These are phyloP conservation scores for Artemisia annua DNA, from an alignment of 129 eudicot species.

Conservation along the genomic window DNA sequence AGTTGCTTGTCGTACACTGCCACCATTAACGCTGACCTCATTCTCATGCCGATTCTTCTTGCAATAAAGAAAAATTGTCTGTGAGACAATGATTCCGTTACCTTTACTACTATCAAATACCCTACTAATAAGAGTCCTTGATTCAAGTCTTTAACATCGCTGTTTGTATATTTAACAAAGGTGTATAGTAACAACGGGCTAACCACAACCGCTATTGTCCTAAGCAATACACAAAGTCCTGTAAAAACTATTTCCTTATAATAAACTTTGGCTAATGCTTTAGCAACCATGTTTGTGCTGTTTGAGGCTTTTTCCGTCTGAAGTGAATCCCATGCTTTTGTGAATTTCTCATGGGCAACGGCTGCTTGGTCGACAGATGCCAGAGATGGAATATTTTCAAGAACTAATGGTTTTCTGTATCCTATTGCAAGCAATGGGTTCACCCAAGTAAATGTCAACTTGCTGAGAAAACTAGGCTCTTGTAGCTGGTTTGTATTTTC, in stretches of 20 bases:
- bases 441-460: slow-evolving; percentile 49
- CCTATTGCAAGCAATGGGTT: slow-evolving; percentile 45
- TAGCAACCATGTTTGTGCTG: slow-evolving; percentile 24
- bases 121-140: slow-evolving; percentile 53
- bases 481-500: slow-evolving; percentile 8
- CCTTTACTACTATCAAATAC: slow-evolving; percentile 40
- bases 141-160: slow-evolving; percentile 6
- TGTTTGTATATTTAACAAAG: slow-evolving; percentile 36
- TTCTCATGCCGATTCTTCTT: slow-evolving; percentile 59
- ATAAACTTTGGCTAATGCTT: slow-evolving; percentile 39
- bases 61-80: slow-evolving; percentile 58
- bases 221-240: slow-evolving; percentile 35
- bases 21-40: slow-evolving; percentile 66
- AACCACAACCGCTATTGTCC: slow-evolving; percentile 32
- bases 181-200: slow-evolving; percentile 46
- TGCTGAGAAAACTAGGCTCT: slow-evolving; percentile 34
- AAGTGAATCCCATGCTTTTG: slow-evolving; percentile 30
- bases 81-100: slow-evolving; percentile 52
- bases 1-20: slow-evolving; percentile 60
- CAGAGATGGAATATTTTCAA: slow-evolving; percentile 45
- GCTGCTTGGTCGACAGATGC: slow-evolving; percentile 44
- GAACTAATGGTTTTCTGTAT: slow-evolving; percentile 28
- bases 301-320: slow-evolving; percentile 11
- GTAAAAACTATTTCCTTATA: slow-evolving; percentile 31
- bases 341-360: slow-evolving; percentile 30